Base-by-base conservation (phyloP, 805 yeast genomes). In the Huiozyma sinensis region DNA sequence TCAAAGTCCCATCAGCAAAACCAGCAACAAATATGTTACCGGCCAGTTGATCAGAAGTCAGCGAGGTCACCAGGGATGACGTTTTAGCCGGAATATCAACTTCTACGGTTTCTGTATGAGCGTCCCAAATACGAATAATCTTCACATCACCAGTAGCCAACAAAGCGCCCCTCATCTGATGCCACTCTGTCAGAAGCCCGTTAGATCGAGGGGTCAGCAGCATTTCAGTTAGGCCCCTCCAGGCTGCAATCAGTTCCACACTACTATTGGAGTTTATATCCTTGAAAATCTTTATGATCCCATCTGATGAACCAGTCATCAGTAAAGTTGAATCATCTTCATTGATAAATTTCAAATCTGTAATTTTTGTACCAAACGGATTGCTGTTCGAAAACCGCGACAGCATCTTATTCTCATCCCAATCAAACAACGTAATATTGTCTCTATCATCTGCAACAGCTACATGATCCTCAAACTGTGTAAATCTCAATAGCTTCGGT, bases 131-230 rank as follows among this genome's bases (percentile, higher is more conserved):
- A 45, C 95, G 70, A 44, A 92, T 86, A 27, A 88, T 80, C 54
- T 89, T 85, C 7, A 86, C 95, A 67, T 92, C 97, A 39, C 98
- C 98, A 36, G 95, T 88, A 1, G 85, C 95, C 43, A 90, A 67
- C 34, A 92, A 67, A 0, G 95, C 77, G 0, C 98, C 98, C 47
- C 96, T 70, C 38, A 92, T 82, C 58, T 92, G 98, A 61, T 90
- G 97, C 98, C 98, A 92, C 52, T 92, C 97, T 8, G 89, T 78
- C 13, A 87, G 73, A 42, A 90, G 67, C 4, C 96, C 96, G 11
- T 86, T 77, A 28, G 88, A 81, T 54, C 85, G 73, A 28, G 90
- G 84, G 0, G 95, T 81, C 28, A 87, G 69, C 12, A 87, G 65
- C 56, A 90, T 70, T 60, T 89, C 96, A 0, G 95, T 83, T 46